phyloP scores from a whole-genome alignment of 176 grass and related monocot genomes.

The Alopecurus myosuroides region DNA sequence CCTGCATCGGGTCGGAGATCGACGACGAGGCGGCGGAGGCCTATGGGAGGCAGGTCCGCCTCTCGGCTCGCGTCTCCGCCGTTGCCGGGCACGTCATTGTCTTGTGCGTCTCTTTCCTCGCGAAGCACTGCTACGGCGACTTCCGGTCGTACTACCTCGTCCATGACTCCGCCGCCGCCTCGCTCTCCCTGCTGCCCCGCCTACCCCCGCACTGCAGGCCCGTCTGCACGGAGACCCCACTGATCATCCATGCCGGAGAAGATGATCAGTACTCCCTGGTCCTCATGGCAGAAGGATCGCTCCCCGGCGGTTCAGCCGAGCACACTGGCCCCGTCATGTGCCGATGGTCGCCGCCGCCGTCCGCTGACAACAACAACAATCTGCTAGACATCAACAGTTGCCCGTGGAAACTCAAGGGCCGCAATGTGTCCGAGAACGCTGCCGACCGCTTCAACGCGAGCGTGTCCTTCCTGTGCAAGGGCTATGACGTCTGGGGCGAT shows the following conservation, averaged over 20 bases:
- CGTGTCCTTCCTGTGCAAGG: background rate
- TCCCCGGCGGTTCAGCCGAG: background rate
- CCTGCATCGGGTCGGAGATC: too few relatives aligned
- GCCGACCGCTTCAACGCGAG: background rate
- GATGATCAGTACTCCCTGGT: background rate
- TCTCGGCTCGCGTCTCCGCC: background rate
- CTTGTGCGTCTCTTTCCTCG: background rate
- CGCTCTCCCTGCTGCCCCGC: background rate
- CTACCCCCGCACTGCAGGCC: background rate
- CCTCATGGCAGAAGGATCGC: background rate
- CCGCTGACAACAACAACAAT: background rate
- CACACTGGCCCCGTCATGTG: background rate
- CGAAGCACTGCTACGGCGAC: background rate
- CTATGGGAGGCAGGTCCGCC: background rate
- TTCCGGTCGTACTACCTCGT: background rate
- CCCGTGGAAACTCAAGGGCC: background rate
- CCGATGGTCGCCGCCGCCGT: background rate
- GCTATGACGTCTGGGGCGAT: background rate
- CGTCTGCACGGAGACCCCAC: background rate
- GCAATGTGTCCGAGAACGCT: background rate
- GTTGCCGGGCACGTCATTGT: background rate
- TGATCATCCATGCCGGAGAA: background rate
- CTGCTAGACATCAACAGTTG: too few relatives aligned
- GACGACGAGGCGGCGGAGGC: background rate
- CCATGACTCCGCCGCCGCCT: background rate